Base-by-base conservation (phyloP, 2,329 filamentous ascomycete species). In the Monosporascus sp. region DNA sequence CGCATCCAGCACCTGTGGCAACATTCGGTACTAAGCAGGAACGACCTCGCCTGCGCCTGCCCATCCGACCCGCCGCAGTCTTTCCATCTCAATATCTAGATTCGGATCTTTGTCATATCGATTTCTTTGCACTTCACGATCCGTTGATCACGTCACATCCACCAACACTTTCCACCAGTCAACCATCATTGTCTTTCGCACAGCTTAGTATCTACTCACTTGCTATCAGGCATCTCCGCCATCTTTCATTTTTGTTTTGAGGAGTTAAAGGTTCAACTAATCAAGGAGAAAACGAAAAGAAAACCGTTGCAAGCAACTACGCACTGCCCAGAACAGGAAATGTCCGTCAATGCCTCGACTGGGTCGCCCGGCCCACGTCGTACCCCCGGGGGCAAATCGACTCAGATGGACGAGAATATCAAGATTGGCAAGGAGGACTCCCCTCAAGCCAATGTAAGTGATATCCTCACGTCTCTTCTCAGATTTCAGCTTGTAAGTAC, bases 291-390 rank as follows among this genome's bases (percentile, higher is more conserved):
- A 20, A 22, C 17, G 9, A 46, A 25, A 46, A 46, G 8, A 18
- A 31, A 7, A 27, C 11, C 11, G 31, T 46, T 46, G 43, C 24
- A 55, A 49, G 51, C 50, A 49, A 9, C 37, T 50, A 50, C 51
- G 18, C 51, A 57, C 55, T 50, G 46, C 52, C 49, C 45, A 22
- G 45, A 52, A 35, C 51, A 50, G 44, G 62, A 66, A 55, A 78
- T 77, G 75, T 74, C 74, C 63, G 63, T 66, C 54, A 63, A 60
- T 56, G 62, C 63, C 41, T 70, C 72, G 25, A 71, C 71, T 24
- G 75, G 72, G 46, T 77, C 77, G 49, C 74, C 75, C 18, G 66
- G 62, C 49, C 63, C 71, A 51, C 71, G 70, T 54, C 74, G 69
- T 27, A 54, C 65, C 27, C 63, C 64, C 9, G 59, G 62, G 18